phyloP scores from a whole-genome alignment of 139 green algal species.

The Tetraselmis chui region DNA sequence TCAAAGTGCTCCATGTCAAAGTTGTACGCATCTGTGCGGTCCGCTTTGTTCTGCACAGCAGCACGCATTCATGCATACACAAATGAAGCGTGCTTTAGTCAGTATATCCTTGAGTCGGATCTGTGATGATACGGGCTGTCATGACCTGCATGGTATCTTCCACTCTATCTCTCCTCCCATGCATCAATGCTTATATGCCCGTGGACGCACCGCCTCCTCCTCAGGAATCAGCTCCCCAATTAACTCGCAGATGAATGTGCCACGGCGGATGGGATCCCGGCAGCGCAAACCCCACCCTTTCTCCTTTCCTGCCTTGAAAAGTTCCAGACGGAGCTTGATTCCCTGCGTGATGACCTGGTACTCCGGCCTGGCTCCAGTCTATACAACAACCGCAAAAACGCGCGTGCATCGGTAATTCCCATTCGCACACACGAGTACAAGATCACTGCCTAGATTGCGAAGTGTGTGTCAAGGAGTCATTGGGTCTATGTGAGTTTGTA shows the following conservation, averaged over 20 bases:
- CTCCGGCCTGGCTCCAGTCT: not conserved
- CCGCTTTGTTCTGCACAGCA: not conserved
- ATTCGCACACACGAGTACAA: no score
- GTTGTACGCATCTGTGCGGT: not conserved
- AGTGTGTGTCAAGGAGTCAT: no score
- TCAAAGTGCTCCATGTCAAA: not conserved
- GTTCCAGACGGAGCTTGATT: slow-evolving; percentile 47
- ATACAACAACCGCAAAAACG: no score
- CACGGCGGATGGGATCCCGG: slow-evolving; percentile 25
- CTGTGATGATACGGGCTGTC: no score
- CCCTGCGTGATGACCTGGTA: slow-evolving; percentile 9
- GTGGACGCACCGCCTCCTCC: slow-evolving; percentile 26
- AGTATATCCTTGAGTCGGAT: no score
- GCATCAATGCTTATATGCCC: not conserved
- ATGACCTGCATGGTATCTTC: no score
- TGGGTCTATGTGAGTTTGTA: no score
- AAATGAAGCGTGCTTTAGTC: not conserved
- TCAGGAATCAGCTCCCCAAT: slow-evolving; percentile 45
- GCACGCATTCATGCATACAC: not conserved
- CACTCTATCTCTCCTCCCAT: not conserved
- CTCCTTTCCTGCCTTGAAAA: slow-evolving; percentile 48
- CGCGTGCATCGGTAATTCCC: no score
- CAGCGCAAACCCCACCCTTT: slow-evolving; percentile 59
- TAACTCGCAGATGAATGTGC: slow-evolving; percentile 49
- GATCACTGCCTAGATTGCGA: no score